Evolutionary conservation across 768 basidiomycete species (phyloP).

Genomic region (Boletus rubroflammeus): DNA sequence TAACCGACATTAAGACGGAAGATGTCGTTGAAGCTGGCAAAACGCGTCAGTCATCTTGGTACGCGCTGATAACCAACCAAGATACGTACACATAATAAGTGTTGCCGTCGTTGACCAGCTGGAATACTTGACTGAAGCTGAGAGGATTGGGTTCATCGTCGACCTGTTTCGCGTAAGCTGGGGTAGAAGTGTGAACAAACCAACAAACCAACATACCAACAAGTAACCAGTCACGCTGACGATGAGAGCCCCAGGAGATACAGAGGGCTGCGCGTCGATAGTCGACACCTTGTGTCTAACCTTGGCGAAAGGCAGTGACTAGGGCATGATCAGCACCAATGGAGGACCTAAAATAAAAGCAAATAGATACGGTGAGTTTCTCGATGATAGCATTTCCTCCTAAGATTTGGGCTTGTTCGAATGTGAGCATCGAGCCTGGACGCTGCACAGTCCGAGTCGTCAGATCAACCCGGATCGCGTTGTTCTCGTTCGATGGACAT

Average conservation of each 20-base stretch:
- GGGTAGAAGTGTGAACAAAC: background rate
- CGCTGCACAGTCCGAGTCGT: conserved; percentile 57
- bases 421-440: conserved; percentile 78
- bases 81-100: conserved; percentile 81
- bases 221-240: conserved; percentile 90
- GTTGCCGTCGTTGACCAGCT: conserved; percentile 70
- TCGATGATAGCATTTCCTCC: conserved; percentile 57
- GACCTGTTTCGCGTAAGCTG: conserved; percentile 46
- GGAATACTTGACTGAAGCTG: conserved; percentile 91
- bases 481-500: conserved; percentile 29
- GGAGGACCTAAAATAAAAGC: background rate
- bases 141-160: conserved; percentile 79
- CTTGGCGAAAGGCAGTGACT: conserved; percentile 77
- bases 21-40: conserved; percentile 73
- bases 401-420: conserved; percentile 59
- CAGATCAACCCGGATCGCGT: conserved; percentile 29
- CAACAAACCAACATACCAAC: conserved; percentile 43
- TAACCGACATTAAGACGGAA: conserved; percentile 83
- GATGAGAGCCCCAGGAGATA: conserved; percentile 48
- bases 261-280: conserved; percentile 85
- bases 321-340: conserved; percentile 3
- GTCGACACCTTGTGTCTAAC: conserved; percentile 82
- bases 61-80: background rate
- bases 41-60: conserved; percentile 7
- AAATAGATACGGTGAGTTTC: conserved; percentile 62